Conservation (phyloP, 306 rosid genomes). For the Vigna hirtella region DNA sequence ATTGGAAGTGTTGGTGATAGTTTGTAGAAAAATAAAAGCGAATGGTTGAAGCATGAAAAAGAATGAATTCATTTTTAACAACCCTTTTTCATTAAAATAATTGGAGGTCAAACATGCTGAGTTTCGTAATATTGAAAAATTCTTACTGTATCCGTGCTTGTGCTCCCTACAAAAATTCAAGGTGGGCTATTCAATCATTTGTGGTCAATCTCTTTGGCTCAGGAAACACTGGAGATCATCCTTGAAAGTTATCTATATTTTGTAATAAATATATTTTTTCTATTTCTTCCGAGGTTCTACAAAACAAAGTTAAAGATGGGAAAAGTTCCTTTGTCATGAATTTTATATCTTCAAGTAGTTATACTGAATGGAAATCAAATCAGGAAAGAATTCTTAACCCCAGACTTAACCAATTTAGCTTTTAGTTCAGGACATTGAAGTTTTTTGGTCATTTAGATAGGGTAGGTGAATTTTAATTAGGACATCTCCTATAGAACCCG, state of each 20-base stretch:
- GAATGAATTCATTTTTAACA: not conserved
- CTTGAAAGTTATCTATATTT: constrained; percentile 3
- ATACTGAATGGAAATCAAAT: not conserved
- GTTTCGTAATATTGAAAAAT: not conserved
- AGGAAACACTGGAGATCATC: constrained; percentile 14
- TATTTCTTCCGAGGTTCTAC: not conserved
- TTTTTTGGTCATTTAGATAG: constrained; percentile 19
- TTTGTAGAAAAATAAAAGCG: constrained; percentile 6
- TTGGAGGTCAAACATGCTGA: constrained; percentile 11
- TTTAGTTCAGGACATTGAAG: constrained; percentile 29
- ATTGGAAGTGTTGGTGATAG: not conserved
- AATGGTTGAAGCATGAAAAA: constrained; percentile 5
- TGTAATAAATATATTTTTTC: not conserved
- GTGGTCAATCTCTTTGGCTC: not conserved
- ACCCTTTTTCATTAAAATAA: not conserved
- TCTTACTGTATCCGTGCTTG: not conserved
- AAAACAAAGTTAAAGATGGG: not conserved
- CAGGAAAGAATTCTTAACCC: not conserved
- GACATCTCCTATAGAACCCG: constrained; percentile 19
- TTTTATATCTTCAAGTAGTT: constrained; percentile 2
- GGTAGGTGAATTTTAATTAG: constrained; percentile 11
- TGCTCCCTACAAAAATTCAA: constrained; percentile 13
- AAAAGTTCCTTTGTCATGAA: not conserved
- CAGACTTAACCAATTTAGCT: not conserved
- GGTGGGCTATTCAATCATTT: not conserved